These are phyloP conservation scores for Mycena alexandri DNA, from an alignment of 768 basidiomycete species.

Conservation along the genomic window DNA sequence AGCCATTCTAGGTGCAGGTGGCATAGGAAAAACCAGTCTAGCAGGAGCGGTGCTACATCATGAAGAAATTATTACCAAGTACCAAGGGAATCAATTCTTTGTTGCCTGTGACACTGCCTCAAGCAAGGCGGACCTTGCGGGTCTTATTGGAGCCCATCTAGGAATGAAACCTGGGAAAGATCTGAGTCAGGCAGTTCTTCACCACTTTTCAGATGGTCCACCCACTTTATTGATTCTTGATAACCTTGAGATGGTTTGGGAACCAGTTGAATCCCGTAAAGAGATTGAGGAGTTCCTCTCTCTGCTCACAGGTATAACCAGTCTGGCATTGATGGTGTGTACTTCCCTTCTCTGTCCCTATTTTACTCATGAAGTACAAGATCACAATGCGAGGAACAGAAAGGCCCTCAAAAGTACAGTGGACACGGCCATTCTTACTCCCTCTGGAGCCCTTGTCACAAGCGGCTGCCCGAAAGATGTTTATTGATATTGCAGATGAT, in stretches of 20 bases:
- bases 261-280: not conserved
- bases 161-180: not conserved
- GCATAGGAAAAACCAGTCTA: constrained; percentile 10
- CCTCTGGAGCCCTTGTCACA: not conserved
- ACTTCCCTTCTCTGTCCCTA: not conserved
- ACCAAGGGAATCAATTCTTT: not conserved
- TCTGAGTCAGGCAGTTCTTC: not conserved
- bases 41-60: constrained; percentile 7
- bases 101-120: constrained; percentile 1
- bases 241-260: constrained; percentile 14
- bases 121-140: not conserved
- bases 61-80: not conserved
- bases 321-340: constrained; percentile 6
- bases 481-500: constrained; percentile 20
- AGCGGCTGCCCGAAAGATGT: not conserved
- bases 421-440: constrained; percentile 1
- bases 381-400: constrained; percentile 22
- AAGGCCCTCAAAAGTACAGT: not conserved
- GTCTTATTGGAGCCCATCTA: not conserved
- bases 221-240: constrained; percentile 5
- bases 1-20: constrained; percentile 12
- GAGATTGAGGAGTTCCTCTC: constrained; percentile 16
- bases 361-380: not conserved
- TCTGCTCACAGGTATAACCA: not conserved
- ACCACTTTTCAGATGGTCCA: not conserved